Percentiles rank a stretch among this genome's conserved stretches.
phyloP scores from a whole-genome alignment of 495 filamentous ascomycete species.

The Penicillium macrosclerotiorum region DNA sequence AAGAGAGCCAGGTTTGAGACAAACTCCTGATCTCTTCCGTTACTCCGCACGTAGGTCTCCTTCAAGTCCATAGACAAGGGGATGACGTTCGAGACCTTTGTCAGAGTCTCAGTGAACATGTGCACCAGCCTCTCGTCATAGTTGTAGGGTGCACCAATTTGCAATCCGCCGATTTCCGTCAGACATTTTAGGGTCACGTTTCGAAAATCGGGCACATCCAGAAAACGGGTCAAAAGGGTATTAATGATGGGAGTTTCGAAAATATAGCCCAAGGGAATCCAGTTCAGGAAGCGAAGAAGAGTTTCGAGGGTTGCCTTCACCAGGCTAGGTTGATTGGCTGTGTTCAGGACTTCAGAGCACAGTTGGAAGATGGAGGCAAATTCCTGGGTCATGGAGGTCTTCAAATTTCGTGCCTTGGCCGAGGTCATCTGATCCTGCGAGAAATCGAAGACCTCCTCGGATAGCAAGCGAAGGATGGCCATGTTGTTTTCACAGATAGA shows the following conservation, averaged over 20 bases:
- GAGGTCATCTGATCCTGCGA: constrained; percentile 99
- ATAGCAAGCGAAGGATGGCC: constrained; percentile 92
- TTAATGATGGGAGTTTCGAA: constrained; percentile 97
- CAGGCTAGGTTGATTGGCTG: constrained; percentile 80
- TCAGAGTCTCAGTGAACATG: constrained; percentile 96
- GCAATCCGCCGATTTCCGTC: constrained; percentile 92
- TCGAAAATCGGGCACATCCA: constrained; percentile 87
- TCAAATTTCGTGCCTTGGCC: constrained; percentile 89
- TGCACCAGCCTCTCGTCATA: constrained; percentile 92
- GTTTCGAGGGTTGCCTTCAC: constrained; percentile 95
- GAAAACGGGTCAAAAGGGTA: constrained; percentile 83
- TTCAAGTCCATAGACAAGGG: constrained; percentile 87
- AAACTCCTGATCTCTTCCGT: constrained; percentile 93
- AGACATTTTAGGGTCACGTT: constrained; percentile 96
- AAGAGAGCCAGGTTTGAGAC: constrained; percentile 96
- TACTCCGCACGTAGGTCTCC: constrained; percentile 82
- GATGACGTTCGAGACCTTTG: constrained; percentile 84
- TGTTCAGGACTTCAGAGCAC: constrained; percentile 88
- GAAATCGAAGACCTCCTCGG: constrained; percentile 98
- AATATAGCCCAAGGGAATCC: constrained; percentile 97
- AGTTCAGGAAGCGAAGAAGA: constrained; percentile 92
- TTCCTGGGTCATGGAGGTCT: constrained; percentile 96
- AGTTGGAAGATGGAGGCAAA: constrained; percentile 97
- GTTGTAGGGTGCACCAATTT: constrained; percentile 70
- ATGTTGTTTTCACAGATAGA: constrained; percentile 99